A percentile compares a stretch with the other conserved stretches of the same genome.
Evolutionary conservation across 2,329 filamentous ascomycete species (phyloP).

Genomic region (Pseudogymnoascus sp.): DNA sequence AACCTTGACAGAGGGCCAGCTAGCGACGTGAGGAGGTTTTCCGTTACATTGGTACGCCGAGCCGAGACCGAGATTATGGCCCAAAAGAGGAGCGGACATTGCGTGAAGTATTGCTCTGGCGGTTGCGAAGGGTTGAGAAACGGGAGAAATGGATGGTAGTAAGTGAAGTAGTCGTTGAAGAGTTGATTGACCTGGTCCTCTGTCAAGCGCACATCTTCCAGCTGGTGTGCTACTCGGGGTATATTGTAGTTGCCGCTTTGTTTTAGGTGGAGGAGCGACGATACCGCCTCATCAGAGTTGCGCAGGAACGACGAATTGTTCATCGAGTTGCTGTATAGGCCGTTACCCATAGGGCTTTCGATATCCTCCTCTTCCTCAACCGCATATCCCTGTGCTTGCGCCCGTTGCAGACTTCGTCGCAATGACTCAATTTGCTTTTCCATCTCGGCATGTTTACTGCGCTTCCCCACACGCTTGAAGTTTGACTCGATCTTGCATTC

Average conservation of each 20-base stretch:
- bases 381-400: slow-evolving; percentile 49
- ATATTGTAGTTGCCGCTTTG: slow-evolving; percentile 41
- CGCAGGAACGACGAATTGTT: slow-evolving; percentile 51
- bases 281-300: slow-evolving; percentile 59
- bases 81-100: slow-evolving; percentile 81
- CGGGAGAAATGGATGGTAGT: slow-evolving; percentile 69
- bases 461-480: slow-evolving; percentile 77
- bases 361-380: slow-evolving; percentile 46
- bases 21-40: slow-evolving; percentile 52
- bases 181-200: slow-evolving; percentile 55
- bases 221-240: slow-evolving; percentile 28
- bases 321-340: slow-evolving; percentile 49
- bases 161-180: slow-evolving; percentile 66
- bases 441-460: slow-evolving; percentile 78
- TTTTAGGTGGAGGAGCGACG: slow-evolving; percentile 57
- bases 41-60: slow-evolving; percentile 57
- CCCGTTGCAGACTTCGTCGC: slow-evolving; percentile 51
- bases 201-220: slow-evolving; percentile 56
- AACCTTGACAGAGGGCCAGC: slow-evolving; percentile 60
- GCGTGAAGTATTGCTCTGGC: slow-evolving; percentile 66
- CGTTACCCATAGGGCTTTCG: slow-evolving; percentile 50
- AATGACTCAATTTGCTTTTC: slow-evolving; percentile 69
- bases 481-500: slow-evolving; percentile 81
- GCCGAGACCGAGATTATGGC: slow-evolving; percentile 67
- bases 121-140: slow-evolving; percentile 59